phyloP scores from a whole-genome alignment of 2,329 filamentous ascomycete species.

The Colletotrichum sidae region DNA sequence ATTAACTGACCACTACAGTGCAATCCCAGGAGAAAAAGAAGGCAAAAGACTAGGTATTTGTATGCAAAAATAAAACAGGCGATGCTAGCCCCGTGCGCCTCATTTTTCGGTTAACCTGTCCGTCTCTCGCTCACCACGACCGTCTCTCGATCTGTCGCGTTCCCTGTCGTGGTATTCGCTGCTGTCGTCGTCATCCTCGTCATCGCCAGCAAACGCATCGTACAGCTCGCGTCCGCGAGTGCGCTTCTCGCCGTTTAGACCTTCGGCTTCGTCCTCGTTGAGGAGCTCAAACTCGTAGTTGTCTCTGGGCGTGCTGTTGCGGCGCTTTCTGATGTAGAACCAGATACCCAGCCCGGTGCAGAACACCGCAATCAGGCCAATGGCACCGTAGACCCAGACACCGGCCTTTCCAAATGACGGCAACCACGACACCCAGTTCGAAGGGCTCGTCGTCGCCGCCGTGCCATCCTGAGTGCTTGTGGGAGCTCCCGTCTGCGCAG shows the following conservation, averaged over 20 bases:
- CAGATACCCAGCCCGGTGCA: slow-evolving; percentile 84
- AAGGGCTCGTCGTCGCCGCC: slow-evolving; percentile 66
- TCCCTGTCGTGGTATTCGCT: slow-evolving; percentile 49
- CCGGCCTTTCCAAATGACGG: slow-evolving; percentile 91
- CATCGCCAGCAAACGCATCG: slow-evolving; percentile 94
- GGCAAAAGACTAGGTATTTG: slow-evolving; percentile 18
- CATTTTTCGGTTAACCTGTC: slow-evolving; percentile 39
- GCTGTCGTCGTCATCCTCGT: slow-evolving; percentile 71
- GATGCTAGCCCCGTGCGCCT: slow-evolving; percentile 18
- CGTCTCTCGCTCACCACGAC: slow-evolving; percentile 32
- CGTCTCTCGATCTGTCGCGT: slow-evolving; percentile 39
- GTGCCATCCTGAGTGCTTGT: slow-evolving; percentile 46
- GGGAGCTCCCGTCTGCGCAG: slow-evolving; percentile 45
- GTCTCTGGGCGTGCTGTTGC: slow-evolving; percentile 80
- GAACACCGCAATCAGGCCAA: slow-evolving; percentile 87
- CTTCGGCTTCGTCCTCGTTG: slow-evolving; percentile 80
- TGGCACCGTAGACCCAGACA: slow-evolving; percentile 91
- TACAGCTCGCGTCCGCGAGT: slow-evolving; percentile 89
- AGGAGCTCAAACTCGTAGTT: slow-evolving; percentile 96
- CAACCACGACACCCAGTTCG: slow-evolving; percentile 85
- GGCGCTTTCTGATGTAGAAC: slow-evolving; percentile 82
- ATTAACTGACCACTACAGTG: not conserved
- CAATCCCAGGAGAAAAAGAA: slow-evolving; percentile 42
- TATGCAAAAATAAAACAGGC: slow-evolving; percentile 33
- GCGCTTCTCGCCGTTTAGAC: slow-evolving; percentile 63